These are phyloP conservation scores for Litsea cubeba DNA, from an alignment of 164 flowering plant species.

Conservation along the genomic window DNA sequence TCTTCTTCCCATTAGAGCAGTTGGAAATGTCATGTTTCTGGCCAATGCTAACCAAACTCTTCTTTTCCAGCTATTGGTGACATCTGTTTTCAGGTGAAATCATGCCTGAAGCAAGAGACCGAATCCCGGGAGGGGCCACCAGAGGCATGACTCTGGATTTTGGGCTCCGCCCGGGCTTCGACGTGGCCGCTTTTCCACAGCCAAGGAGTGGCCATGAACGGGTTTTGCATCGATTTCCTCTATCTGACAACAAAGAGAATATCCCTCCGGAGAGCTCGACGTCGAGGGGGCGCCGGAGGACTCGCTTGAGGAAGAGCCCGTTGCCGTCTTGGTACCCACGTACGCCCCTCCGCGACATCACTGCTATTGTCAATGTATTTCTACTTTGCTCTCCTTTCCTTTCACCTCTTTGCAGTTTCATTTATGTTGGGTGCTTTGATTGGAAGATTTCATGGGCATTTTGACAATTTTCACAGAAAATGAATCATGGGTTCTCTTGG, in stretches of 20 bases:
- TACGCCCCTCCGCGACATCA: constrained; percentile 62
- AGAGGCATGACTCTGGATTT: constrained; percentile 1
- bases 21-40: not conserved
- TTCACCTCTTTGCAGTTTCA: not conserved
- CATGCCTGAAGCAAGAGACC: constrained; percentile 15
- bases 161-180: not conserved
- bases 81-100: not conserved
- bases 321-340: constrained; percentile 75
- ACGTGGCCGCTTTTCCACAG: no score
- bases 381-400: not conserved
- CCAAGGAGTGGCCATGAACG: constrained; percentile 9
- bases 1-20: not conserved
- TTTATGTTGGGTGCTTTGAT: not conserved
- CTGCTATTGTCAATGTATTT: constrained; percentile 46
- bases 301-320: constrained; percentile 20
- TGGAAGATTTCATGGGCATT: not conserved
- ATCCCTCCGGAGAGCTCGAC: constrained; percentile 15
- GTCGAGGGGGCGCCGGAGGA: constrained; percentile 21
- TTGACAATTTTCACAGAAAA: no score
- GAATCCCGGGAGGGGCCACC: not conserved
- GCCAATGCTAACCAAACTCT: not conserved
- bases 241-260: constrained; percentile 24
- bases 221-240: constrained; percentile 3
- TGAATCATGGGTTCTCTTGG: no score
- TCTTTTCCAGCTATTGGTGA: not conserved